Evolutionary conservation across 768 basidiomycete genomes (phyloP).

Genomic region (Amanita thiersii): DNA sequence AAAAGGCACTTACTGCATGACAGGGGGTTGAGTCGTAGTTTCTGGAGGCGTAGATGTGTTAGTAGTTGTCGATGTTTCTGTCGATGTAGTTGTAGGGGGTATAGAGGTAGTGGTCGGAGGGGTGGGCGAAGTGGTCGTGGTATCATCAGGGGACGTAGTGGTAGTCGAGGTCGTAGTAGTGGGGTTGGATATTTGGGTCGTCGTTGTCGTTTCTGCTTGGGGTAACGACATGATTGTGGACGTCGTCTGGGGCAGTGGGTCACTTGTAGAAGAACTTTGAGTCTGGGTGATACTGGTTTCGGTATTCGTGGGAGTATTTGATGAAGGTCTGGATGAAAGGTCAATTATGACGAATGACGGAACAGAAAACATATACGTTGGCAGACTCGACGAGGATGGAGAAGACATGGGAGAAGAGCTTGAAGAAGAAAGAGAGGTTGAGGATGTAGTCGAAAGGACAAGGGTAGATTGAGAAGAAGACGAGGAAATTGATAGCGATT

Average conservation of each 20-base stretch:
- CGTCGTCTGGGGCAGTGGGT: too few species aligned
- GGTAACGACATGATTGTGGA: too few species aligned
- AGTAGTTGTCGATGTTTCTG: slow-evolving; percentile 12
- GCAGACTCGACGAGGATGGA: slow-evolving; percentile 8
- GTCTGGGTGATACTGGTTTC: too few species aligned
- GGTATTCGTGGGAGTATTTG: too few species aligned
- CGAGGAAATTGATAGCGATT: slow-evolving; percentile 9
- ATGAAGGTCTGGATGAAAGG: too few species aligned
- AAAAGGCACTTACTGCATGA: slow-evolving; percentile 12
- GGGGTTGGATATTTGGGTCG: too few species aligned
- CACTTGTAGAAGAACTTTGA: too few species aligned
- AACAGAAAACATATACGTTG: too few species aligned
- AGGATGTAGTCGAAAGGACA: slow-evolving; percentile 10
- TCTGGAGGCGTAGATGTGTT: slow-evolving; percentile 15
- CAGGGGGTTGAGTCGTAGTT: slow-evolving; percentile 11
- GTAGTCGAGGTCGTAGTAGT: neutral
- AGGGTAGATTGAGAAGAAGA: slow-evolving; percentile 9
- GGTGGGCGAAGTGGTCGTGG: slow-evolving; percentile 10
- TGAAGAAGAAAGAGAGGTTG: slow-evolving; percentile 15
- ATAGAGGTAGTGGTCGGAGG: slow-evolving; percentile 13
- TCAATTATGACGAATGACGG: too few species aligned
- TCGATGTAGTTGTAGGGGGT: slow-evolving; percentile 4
- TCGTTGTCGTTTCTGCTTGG: too few species aligned
- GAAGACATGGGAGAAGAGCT: slow-evolving; percentile 4
- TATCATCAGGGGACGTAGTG: neutral